Evolutionary conservation across 176 grass and related monocot genomes (phyloP), one percentile per base, ranked within the genome.

Genomic region (Musa schizocarpa): DNA sequence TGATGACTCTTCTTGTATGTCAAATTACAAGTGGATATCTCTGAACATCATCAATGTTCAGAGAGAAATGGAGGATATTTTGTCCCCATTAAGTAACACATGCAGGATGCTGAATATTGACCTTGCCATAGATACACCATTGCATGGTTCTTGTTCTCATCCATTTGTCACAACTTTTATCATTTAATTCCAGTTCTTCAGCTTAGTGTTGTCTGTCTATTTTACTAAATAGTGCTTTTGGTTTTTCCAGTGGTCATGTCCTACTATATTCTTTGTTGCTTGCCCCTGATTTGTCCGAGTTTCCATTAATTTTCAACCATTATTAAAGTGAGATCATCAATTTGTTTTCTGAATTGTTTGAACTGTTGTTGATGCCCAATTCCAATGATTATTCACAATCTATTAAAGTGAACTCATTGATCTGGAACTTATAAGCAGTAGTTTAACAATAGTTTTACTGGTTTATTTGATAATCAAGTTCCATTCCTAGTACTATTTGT

Each of bases 391-490:
- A 43, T 43, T 43, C 3, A 34, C 34, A 43, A 5, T 43, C 4
- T 43, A 4, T 43, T 43, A 43, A 5, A 43, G 34, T 43, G 34
- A 43, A 43, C 34, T 43, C 34, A 6, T 43, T 43, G 34, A 43
- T 43, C 3, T 43, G 34, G 34, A 43, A 43, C 34, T 43, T 43
- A 43, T 43, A 43, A 43, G 34, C 92, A 65, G 87, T 87, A 78
- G 82, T 96, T 27, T 70, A 71, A 19, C 49, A 71, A 71, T 29
- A 71, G 34, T 43, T 43, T 43, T 43, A 43, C 34, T 6, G 34
- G 34, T 43, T 43, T 43, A 43, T 43, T 43, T 43, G 34, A 43
- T 43, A 43, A 43, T 43, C 34, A 43, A 43, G 34, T 43, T 5
- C 34, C 3, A 6, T 43, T 43, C 34, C 34, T 43, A 43, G 34